These are phyloP conservation scores for Plasmodium vinckei DNA, from an alignment of 169 alveolate species.

Conservation along the genomic window DNA sequence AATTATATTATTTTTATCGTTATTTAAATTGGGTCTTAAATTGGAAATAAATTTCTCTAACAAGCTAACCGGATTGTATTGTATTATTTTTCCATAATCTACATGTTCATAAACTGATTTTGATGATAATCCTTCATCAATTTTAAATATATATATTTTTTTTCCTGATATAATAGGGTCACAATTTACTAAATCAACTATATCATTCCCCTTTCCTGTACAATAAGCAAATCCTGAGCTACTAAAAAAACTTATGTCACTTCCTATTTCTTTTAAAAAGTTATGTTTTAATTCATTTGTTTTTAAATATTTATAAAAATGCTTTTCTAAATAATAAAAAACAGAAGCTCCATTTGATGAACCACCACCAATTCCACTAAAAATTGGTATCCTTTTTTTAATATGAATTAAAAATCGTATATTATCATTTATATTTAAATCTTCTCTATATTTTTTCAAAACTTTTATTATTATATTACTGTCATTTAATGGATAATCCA, in stretches of 20 bases:
- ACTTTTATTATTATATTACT: slow-evolving; percentile 65
- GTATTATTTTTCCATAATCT: slow-evolving; percentile 45
- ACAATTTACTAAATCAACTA: slow-evolving; percentile 25
- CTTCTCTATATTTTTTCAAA: slow-evolving; percentile 66
- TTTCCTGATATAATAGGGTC: slow-evolving; percentile 20
- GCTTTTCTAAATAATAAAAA: slow-evolving; percentile 68
- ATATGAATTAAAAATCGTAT: slow-evolving; percentile 78
- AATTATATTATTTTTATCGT: neutral
- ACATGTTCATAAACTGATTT: slow-evolving; percentile 55
- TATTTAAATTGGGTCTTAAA: neutral
- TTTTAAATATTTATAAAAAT: slow-evolving; percentile 36
- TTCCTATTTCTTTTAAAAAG: slow-evolving; percentile 76
- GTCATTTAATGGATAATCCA: slow-evolving; percentile 55
- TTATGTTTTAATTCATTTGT: slow-evolving; percentile 21
- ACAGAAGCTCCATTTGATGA: slow-evolving; percentile 84
- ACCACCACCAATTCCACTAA: slow-evolving; percentile 88
- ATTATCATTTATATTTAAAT: slow-evolving; percentile 34
- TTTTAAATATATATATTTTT: slow-evolving; percentile 51
- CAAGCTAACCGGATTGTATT: slow-evolving; percentile 47
- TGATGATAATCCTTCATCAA: slow-evolving; percentile 47
- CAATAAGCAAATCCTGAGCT: slow-evolving; percentile 75
- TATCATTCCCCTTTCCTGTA: slow-evolving; percentile 56
- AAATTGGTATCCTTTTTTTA: slow-evolving; percentile 78
- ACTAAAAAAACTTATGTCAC: slow-evolving; percentile 81
- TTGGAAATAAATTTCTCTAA: slow-evolving; percentile 16